A percentile compares a stretch with the other conserved stretches of the same genome.
Conservation (phyloP, 208 protist species). For the Angomonas ambiguus region DNA sequence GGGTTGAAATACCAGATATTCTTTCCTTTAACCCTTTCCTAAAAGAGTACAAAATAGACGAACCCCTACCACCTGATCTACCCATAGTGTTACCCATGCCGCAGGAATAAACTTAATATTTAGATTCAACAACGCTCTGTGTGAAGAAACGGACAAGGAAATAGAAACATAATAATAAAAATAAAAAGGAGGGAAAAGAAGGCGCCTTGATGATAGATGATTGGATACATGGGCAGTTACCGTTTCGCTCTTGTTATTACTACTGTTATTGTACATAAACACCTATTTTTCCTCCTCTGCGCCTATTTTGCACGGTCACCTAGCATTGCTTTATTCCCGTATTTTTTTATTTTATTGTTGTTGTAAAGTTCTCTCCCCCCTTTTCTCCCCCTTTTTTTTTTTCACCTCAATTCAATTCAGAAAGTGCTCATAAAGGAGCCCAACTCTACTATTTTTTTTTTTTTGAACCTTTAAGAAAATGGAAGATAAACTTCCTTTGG, state of each 20-base stretch:
- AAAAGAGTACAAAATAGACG: constrained; percentile 34
- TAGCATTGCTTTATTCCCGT: neutral
- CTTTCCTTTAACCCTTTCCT: constrained; percentile 71
- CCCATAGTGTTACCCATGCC: constrained; percentile 56
- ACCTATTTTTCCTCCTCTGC: too few relatives aligned
- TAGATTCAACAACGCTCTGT: too few relatives aligned
- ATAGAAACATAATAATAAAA: too few relatives aligned
- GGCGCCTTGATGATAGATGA: too few relatives aligned
- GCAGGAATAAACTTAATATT: constrained; percentile 20
- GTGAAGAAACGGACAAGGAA: too few relatives aligned
- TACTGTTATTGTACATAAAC: neutral
- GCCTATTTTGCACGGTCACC: neutral
- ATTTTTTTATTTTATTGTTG: neutral
- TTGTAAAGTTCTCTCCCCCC: neutral
- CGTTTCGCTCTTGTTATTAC: neutral
- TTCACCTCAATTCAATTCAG: too few relatives aligned
- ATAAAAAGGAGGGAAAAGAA: too few relatives aligned
- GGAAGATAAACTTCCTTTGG: constrained; percentile 31
- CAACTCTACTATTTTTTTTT: neutral
- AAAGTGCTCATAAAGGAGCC: neutral
- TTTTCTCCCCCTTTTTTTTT: neutral
- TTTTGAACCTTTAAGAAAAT: neutral
- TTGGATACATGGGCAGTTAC: too few relatives aligned
- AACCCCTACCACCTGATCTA: constrained; percentile 67
- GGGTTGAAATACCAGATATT: constrained; percentile 35